These are phyloP conservation scores for Mycena capillaripes DNA, from an alignment of 768 basidiomycete genomes.

Conservation along the genomic window DNA sequence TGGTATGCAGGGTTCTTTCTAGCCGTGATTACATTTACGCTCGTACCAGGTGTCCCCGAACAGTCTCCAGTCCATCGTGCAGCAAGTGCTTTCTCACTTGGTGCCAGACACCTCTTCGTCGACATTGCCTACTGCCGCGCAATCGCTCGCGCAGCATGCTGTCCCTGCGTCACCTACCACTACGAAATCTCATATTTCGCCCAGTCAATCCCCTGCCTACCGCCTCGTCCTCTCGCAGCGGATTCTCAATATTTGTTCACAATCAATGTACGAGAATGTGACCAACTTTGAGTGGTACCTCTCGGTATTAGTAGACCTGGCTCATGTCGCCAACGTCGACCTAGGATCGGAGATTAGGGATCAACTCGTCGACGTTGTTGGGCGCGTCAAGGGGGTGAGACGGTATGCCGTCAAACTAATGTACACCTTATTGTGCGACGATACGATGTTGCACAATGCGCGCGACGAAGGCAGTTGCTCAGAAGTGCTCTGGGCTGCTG, in stretches of 20 bases:
- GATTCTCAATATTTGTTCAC: constrained; percentile 89
- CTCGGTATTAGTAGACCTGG: constrained; percentile 92
- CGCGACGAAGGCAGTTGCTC: constrained; percentile 81
- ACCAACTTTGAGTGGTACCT: constrained; percentile 98
- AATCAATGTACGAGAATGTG: constrained; percentile 88
- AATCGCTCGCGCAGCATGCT: constrained; percentile 63
- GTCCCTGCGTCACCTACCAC: constrained; percentile 49
- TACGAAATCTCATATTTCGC: constrained; percentile 55
- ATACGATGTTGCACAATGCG: constrained; percentile 76
- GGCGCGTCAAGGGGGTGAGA: constrained; percentile 82
- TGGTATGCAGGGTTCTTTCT: constrained; percentile 65
- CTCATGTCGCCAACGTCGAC: constrained; percentile 87
- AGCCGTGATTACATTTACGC: constrained; percentile 2
- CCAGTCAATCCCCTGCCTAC: constrained; percentile 86
- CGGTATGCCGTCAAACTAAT: constrained; percentile 88
- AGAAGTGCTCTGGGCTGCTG: constrained; percentile 93
- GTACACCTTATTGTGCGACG: constrained; percentile 85
- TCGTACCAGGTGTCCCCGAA: constrained; percentile 78
- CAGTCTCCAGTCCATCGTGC: constrained; percentile 91
- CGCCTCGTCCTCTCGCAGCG: constrained; percentile 85
- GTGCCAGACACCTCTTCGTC: constrained; percentile 68
- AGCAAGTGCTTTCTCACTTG: constrained; percentile 91
- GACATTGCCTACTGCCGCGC: constrained; percentile 71
- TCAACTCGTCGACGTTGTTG: constrained; percentile 89
- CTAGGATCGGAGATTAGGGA: constrained; percentile 85